phyloP scores from a whole-genome alignment of 2,329 filamentous ascomycete genomes.

The Beauveria sp. region DNA sequence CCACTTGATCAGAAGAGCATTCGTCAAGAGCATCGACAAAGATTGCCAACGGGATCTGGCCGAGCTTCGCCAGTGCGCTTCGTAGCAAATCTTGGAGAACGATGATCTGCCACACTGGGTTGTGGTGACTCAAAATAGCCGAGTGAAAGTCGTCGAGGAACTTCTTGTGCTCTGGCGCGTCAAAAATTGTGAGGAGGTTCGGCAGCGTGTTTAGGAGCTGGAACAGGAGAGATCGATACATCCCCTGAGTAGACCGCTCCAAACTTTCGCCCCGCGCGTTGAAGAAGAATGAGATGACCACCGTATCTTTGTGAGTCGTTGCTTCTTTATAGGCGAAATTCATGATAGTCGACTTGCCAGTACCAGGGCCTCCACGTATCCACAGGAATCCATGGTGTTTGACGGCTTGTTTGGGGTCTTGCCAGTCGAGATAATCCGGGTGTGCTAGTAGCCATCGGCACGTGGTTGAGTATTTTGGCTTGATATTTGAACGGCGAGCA shows the following conservation, averaged over 20 bases:
- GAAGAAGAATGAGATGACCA: conserved; percentile 39
- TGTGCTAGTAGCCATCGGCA: not conserved
- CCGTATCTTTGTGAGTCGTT: conserved; percentile 13
- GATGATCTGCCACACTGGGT: not conserved
- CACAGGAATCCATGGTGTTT: conserved; percentile 15
- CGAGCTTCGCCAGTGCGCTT: not conserved
- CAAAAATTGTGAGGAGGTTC: conserved; percentile 5
- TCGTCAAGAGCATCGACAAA: conserved; percentile 42
- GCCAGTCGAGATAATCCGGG: conserved; percentile 4
- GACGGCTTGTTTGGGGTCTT: not conserved
- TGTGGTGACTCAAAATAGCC: not conserved
- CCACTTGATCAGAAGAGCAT: conserved; percentile 33
- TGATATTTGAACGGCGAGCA: not conserved
- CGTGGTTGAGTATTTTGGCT: not conserved
- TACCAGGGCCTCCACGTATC: conserved; percentile 37
- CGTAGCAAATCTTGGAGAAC: not conserved
- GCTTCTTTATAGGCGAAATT: conserved; percentile 24
- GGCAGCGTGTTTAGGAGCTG: conserved; percentile 31
- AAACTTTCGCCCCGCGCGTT: conserved; percentile 34
- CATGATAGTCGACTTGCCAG: conserved; percentile 39
- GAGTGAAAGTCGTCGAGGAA: not conserved
- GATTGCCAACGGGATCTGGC: conserved; percentile 11
- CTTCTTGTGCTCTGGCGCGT: not conserved
- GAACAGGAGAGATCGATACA: conserved; percentile 40
- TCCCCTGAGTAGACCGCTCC: conserved; percentile 37